Evolutionary conservation across 768 basidiomycete genomes (phyloP).

Genomic region (Calocera viscosa): DNA sequence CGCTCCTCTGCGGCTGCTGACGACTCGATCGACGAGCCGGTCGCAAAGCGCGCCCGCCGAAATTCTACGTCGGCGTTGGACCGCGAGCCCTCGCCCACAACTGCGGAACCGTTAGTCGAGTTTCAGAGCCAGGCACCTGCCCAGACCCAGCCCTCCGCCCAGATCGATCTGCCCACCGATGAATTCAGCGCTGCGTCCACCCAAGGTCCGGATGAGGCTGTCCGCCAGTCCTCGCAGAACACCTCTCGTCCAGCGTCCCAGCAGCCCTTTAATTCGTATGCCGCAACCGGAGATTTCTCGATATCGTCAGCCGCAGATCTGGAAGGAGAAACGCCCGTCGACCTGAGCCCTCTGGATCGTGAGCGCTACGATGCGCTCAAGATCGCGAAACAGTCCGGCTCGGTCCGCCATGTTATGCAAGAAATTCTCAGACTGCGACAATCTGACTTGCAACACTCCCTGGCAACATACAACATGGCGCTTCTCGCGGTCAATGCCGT

Average conservation of each 20-base stretch:
- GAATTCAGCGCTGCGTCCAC: too few species aligned
- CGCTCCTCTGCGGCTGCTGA: background rate
- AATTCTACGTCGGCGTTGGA: background rate
- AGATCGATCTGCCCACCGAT: background rate
- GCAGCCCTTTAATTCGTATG: too few species aligned
- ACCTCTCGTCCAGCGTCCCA: too few species aligned
- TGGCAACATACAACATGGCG: conserved; percentile 51
- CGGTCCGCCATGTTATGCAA: background rate
- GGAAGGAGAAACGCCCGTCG: background rate
- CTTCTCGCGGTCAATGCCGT: conserved; percentile 38
- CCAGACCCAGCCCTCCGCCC: too few species aligned
- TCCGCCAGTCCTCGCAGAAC: too few species aligned
- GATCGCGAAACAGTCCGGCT: background rate
- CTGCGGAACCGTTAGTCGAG: background rate
- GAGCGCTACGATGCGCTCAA: background rate
- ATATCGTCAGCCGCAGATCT: background rate
- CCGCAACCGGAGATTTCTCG: too few species aligned
- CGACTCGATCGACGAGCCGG: background rate
- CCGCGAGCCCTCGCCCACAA: background rate
- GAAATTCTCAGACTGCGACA: background rate
- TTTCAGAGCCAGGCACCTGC: too few species aligned
- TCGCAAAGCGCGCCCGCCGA: background rate
- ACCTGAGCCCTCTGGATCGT: background rate
- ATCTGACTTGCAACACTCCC: conserved; percentile 19
- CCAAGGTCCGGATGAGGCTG: too few species aligned